phyloP scores from a whole-genome alignment of 306 rosid species.

The Herpetospermum pedunculosum region DNA sequence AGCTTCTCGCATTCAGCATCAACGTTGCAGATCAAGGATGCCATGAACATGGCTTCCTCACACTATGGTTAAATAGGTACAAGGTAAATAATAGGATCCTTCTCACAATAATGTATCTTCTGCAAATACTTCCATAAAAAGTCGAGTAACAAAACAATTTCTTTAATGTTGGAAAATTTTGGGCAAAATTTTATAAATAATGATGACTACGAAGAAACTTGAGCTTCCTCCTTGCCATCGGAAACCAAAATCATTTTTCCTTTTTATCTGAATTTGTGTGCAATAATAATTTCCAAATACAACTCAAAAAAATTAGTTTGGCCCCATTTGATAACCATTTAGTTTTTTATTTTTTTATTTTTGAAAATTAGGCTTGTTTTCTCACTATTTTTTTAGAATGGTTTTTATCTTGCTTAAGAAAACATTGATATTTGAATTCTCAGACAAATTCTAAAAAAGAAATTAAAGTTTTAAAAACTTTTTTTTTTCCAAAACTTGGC shows the following conservation, averaged over 20 bases:
- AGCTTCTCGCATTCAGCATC: conserved; percentile 61
- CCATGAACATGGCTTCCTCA: conserved; percentile 75
- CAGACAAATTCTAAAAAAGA: no score
- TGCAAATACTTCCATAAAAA: neutral
- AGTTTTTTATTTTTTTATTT: no score
- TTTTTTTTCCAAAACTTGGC: no score
- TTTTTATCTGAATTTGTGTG: neutral
- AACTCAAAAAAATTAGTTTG: neutral
- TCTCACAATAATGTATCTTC: neutral
- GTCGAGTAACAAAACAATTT: neutral
- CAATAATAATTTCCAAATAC: neutral
- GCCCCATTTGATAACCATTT: no score
- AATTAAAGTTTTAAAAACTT: no score
- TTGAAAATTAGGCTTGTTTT: no score
- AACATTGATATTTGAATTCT: no score
- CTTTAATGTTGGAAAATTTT: neutral
- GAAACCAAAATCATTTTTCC: neutral
- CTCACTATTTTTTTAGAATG: no score
- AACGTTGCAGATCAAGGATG: conserved; percentile 82
- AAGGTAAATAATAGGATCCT: neutral
- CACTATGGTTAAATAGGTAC: conserved; percentile 26
- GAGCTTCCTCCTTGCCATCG: neutral
- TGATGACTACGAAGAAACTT: neutral
- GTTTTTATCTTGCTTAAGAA: no score
- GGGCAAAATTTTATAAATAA: neutral